Base-by-base conservation (phyloP, 441 rosid genomes). In the Gossypium davidsonii region DNA sequence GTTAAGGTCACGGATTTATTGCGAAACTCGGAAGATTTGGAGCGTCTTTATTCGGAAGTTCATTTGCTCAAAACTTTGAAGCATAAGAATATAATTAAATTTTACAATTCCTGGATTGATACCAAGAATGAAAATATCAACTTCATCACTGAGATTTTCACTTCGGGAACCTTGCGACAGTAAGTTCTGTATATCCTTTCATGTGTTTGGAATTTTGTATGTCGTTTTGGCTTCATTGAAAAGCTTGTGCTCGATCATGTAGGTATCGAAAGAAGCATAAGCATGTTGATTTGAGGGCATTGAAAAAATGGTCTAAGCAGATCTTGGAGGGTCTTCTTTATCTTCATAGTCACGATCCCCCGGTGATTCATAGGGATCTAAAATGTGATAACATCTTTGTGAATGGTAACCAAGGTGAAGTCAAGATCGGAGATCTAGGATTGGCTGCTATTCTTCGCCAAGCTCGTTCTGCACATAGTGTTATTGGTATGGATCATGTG, bases 341-440 rank as follows among this genome's bases (percentile, higher is more conserved):
- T 79, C 89, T 89, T 74, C 93, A 89, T 51, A 81, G 89, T 70
- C 89, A 89, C 34, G 84, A 85, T 42, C 89, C 93, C 21, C 91
- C 91, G 20, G 83, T 89, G 70, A 85, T 89, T 72, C 92, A 88
- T 81, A 73, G 92, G 75, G 90, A 88, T 85, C 80, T 88, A 8
- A 88, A 88, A 79, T 86, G 93, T 72, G 93, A 89, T 74, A 89
- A 89, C 78, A 85, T 89, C 34, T 87, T 89, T 76, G 86, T 89
- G 11, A 89, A 89, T 74, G 93, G 93, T 8, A 89, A 89, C 83
- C 91, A 83, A 72, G 93, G 93, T 46, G 89, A 88, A 78, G 87
- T 86, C 52, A 88, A 88, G 81, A 88, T 88, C 39, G 90, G 92
- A 66, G 89, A 89, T 81, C 80, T 89, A 6, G 93, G 93, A 2